Evolutionary conservation across 108 stramenopile genomes (phyloP).

Genomic region (Phaeodactylum tricornutum): DNA sequence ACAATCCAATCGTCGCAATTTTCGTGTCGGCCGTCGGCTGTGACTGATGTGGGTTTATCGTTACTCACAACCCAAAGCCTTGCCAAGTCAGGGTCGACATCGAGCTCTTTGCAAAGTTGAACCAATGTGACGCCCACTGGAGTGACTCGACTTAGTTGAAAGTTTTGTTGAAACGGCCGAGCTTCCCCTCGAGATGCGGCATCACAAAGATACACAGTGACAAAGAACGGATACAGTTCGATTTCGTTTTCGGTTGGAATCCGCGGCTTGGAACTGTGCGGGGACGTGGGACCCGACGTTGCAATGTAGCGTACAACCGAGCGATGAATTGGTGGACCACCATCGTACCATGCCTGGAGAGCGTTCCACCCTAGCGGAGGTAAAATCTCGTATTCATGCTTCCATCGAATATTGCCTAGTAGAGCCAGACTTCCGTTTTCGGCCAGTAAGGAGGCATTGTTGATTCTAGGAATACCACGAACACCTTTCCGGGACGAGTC

Average conservation of each 20-base stretch:
- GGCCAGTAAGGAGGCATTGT: constrained; percentile 54
- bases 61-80: constrained; percentile 61
- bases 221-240: constrained; percentile 78
- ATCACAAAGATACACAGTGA: constrained; percentile 77
- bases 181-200: constrained; percentile 63
- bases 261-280: constrained; percentile 16
- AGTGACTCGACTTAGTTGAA: constrained; percentile 62
- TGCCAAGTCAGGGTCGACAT: constrained; percentile 51
- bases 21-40: constrained; percentile 15
- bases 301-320: constrained; percentile 57
- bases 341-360: constrained; percentile 85
- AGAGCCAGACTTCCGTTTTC: constrained; percentile 71
- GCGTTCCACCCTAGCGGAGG: constrained; percentile 79
- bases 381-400: constrained; percentile 75
- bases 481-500: constrained; percentile 10
- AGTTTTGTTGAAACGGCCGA: constrained; percentile 74
- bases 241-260: constrained; percentile 60
- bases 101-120: constrained; percentile 62
- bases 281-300: constrained; percentile 7
- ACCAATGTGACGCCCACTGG: constrained; percentile 51
- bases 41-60: constrained; percentile 8
- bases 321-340: constrained; percentile 81
- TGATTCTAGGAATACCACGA: constrained; percentile 46
- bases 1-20: constrained; percentile 42
- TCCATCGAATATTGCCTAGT: constrained; percentile 51